Conservation (phyloP, 2,329 filamentous ascomycete species). For the Colletotrichum karsti region DNA sequence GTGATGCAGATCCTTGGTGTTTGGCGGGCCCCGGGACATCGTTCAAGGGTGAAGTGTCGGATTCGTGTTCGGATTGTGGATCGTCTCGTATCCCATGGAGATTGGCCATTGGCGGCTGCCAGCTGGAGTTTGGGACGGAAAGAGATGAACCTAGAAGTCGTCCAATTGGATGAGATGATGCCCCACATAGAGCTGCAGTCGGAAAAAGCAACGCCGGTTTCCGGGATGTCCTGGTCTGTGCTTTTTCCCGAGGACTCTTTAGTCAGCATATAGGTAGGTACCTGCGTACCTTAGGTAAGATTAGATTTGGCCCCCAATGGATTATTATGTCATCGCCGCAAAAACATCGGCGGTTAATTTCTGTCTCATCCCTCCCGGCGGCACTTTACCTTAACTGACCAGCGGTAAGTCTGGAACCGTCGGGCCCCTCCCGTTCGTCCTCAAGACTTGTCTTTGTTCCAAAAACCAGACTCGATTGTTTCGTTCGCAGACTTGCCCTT, state of each 20-base stretch:
- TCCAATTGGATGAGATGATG: no score
- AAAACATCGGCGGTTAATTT: not conserved
- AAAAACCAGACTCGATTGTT: not conserved
- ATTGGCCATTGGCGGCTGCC: not conserved
- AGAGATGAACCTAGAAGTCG: not conserved
- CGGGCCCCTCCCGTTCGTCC: conserved; percentile 4
- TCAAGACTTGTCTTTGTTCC: not conserved
- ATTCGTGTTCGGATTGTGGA: conserved; percentile 21
- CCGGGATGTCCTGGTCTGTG: not conserved
- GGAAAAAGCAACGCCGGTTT: no score
- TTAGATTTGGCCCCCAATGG: not conserved
- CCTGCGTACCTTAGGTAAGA: not conserved
- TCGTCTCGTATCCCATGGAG: not conserved
- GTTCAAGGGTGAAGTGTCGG: conserved; percentile 5
- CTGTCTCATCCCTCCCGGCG: not conserved
- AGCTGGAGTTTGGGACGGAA: not conserved
- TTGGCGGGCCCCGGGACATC: not conserved
- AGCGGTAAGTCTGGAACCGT: not conserved
- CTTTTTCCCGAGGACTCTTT: no score
- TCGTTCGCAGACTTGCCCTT: not conserved
- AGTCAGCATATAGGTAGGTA: no score
- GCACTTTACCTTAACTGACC: not conserved
- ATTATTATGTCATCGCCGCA: not conserved
- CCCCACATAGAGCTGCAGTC: not conserved
- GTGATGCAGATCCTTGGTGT: conserved; percentile 14